These are phyloP conservation scores for Albophoma yamanashiensis DNA, from an alignment of 2,329 filamentous ascomycete genomes.

Conservation along the genomic window DNA sequence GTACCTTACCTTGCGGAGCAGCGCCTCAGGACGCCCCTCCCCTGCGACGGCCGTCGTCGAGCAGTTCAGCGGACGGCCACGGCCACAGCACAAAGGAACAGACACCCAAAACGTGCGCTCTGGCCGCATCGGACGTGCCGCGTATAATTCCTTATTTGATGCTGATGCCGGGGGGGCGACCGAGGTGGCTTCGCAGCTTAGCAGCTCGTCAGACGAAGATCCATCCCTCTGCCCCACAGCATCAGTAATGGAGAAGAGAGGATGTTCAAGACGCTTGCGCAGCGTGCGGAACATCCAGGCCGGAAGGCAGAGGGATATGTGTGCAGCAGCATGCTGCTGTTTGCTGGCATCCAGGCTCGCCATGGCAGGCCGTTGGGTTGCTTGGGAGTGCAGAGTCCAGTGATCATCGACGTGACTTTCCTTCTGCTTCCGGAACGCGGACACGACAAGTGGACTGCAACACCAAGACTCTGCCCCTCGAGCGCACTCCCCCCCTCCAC, in stretches of 20 bases:
- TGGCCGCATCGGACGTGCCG: conserved; percentile 4
- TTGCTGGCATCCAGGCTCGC: neutral
- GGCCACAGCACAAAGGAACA: neutral
- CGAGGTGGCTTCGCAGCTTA: neutral
- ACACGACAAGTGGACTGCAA: neutral
- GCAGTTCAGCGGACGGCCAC: neutral
- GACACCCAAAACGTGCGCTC: neutral
- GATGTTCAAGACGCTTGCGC: neutral
- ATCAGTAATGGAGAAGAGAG: neutral
- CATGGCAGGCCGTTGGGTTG: neutral
- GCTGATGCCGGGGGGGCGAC: neutral
- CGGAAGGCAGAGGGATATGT: neutral
- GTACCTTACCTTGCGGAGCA: too few relatives aligned
- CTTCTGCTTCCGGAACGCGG: neutral
- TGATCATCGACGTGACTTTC: neutral
- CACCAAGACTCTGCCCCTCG: neutral
- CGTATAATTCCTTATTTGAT: conserved; percentile 1
- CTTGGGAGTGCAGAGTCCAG: neutral
- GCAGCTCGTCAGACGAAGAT: neutral
- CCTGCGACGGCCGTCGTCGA: neutral
- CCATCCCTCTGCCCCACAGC: neutral
- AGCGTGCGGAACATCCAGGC: neutral
- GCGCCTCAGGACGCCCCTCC: neutral
- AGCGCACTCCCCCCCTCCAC: neutral
- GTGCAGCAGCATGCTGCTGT: neutral